phyloP scores from a whole-genome alignment of 2,329 filamentous ascomycete species.

The Trichoderma afroharzianum region DNA sequence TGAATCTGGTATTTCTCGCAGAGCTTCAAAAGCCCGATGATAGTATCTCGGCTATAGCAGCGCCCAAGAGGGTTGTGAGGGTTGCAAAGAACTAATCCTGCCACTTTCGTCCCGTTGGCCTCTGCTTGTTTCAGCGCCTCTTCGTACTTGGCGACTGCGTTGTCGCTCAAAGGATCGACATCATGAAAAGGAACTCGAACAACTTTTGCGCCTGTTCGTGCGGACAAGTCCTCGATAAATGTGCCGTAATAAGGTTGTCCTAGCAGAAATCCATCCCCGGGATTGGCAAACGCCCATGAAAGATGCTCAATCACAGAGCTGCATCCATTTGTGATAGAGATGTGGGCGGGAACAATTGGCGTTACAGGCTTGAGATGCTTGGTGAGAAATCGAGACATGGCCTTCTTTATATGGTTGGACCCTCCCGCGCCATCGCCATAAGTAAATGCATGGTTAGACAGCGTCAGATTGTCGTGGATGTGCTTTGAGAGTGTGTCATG shows the following conservation, averaged over 20 bases:
- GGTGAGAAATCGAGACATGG: conserved; percentile 35
- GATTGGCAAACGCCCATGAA: conserved; percentile 37
- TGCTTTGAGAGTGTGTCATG: conserved; percentile 42
- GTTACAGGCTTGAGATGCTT: conserved; percentile 28
- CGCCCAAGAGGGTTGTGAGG: conserved; percentile 50
- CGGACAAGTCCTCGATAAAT: conserved; percentile 43
- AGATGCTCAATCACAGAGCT: conserved; percentile 39
- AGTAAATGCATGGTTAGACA: conserved; percentile 32
- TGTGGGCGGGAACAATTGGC: conserved; percentile 30
- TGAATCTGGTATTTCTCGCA: conserved; percentile 48
- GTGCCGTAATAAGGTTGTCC: conserved; percentile 44
- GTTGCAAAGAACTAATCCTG: conserved; percentile 46
- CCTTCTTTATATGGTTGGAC: conserved; percentile 31
- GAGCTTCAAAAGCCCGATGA: conserved; percentile 41
- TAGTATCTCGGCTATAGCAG: conserved; percentile 39
- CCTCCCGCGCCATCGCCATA: conserved; percentile 40
- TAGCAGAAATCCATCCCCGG: conserved; percentile 38
- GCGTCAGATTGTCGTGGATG: conserved; percentile 36
- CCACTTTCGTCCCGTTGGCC: conserved; percentile 36
- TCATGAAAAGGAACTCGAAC: conserved; percentile 42
- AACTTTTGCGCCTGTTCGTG: conserved; percentile 39
- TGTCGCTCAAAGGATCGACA: conserved; percentile 39
- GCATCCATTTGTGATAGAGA: conserved; percentile 39
- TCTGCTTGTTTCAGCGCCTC: conserved; percentile 37
- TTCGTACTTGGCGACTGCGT: conserved; percentile 44